phyloP scores from a whole-genome alignment of 371 early-diverging fungal genomes.

The Mortierella sp. region DNA sequence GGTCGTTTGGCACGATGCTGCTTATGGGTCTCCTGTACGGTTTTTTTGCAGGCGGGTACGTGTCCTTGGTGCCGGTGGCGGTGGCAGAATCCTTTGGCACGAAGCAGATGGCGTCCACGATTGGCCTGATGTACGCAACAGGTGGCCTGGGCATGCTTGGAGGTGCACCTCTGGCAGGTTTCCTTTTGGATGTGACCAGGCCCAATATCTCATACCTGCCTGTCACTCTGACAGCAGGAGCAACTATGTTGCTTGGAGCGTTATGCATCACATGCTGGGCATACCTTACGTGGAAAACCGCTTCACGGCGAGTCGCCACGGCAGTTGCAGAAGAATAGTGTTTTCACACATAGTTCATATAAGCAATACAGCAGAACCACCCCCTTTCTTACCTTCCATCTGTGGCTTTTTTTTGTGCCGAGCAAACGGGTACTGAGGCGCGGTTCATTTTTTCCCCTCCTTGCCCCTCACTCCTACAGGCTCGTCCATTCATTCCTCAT shows the following conservation, averaged over 20 bases:
- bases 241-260: constrained; percentile 28
- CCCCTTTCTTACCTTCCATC: no score
- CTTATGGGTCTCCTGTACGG: constrained; percentile 34
- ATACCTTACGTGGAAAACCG: constrained; percentile 14
- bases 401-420: no score
- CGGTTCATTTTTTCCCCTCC: no score
- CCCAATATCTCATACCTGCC: constrained; percentile 45
- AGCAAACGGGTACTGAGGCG: no score
- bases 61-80: constrained; percentile 45
- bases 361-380: no score
- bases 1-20: constrained; percentile 22
- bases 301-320: constrained; percentile 12
- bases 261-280: constrained; percentile 29
- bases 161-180: constrained; percentile 48
- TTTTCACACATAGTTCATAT: not conserved
- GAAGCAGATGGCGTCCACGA: constrained; percentile 41
- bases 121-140: constrained; percentile 41
- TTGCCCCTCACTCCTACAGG: no score
- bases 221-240: constrained; percentile 38
- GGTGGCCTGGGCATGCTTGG: constrained; percentile 46
- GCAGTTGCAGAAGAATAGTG: not conserved
- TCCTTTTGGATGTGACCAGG: constrained; percentile 34
- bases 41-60: constrained; percentile 39
- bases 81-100: constrained; percentile 48
- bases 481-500: not conserved